Percentiles rank a stretch among this genome's conserved stretches.
Conservation (phyloP, 345 rosid species). For the Pistacia integerrima region DNA sequence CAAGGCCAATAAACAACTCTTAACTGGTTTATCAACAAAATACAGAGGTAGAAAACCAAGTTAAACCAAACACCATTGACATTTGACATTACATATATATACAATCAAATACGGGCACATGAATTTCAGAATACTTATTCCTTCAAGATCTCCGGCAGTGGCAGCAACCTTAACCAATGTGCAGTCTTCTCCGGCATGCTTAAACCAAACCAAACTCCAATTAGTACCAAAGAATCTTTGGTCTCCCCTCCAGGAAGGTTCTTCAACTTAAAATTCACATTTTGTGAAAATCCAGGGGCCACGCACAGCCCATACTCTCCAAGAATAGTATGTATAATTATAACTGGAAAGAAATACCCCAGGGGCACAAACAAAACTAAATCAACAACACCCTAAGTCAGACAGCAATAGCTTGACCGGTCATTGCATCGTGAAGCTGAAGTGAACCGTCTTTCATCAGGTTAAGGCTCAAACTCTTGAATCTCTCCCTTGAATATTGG, state of each 20-base stretch:
- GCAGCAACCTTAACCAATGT: neutral
- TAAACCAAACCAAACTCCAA: slow-evolving; percentile 2
- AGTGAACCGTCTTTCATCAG: slow-evolving; percentile 97
- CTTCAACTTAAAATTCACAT: slow-evolving; percentile 10
- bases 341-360: slow-evolving; percentile 12
- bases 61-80: neutral
- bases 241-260: slow-evolving; percentile 3
- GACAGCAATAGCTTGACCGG: slow-evolving; percentile 76
- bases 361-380: slow-evolving; percentile 19
- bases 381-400: slow-evolving; percentile 27
- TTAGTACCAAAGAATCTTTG: slow-evolving; percentile 7
- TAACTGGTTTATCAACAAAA: slow-evolving; percentile 4
- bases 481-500: slow-evolving; percentile 95
- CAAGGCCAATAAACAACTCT: slow-evolving; percentile 16
- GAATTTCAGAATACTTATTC: slow-evolving; percentile 22
- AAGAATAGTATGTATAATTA: slow-evolving; percentile 9
- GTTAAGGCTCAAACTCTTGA: slow-evolving; percentile 91
- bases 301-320: slow-evolving; percentile 4
- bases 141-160: slow-evolving; percentile 7
- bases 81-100: neutral
- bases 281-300: slow-evolving; percentile 8
- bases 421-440: slow-evolving; percentile 83
- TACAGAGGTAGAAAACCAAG: neutral
- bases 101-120: slow-evolving; percentile 20
- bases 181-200: neutral